phyloP scores from a whole-genome alignment of 1,284 basidiomycete genomes.

The Ganoderma sp. region DNA sequence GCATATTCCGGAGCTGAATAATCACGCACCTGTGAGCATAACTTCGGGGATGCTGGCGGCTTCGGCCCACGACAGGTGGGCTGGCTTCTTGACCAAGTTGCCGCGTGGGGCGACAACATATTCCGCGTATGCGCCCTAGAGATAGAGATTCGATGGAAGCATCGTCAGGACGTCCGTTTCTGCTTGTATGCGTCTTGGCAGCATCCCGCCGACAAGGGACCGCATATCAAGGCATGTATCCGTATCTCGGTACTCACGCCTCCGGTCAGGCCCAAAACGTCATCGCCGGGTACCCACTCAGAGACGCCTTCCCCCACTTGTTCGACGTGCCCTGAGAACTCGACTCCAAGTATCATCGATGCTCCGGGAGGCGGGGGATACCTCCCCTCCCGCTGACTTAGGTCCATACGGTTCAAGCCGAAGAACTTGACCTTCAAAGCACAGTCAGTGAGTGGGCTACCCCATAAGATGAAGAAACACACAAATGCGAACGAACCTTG shows the following conservation, averaged over 20 bases:
- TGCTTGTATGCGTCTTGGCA: background rate
- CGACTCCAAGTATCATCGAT: slow-evolving; percentile 85
- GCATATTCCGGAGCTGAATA: background rate
- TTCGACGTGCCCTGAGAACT: slow-evolving; percentile 82
- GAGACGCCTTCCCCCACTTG: slow-evolving; percentile 61
- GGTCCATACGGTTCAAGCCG: slow-evolving; percentile 90
- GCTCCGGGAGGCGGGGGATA: slow-evolving; percentile 84
- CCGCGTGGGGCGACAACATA: slow-evolving; percentile 75
- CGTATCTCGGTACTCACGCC: slow-evolving; percentile 52
- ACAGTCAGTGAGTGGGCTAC: no score
- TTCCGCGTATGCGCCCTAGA: slow-evolving; percentile 91
- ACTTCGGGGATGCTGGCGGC: slow-evolving; percentile 88
- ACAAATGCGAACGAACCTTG: no score
- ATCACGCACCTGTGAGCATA: slow-evolving; percentile 75
- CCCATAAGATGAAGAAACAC: no score
- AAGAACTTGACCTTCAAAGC: slow-evolving; percentile 74
- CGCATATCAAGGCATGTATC: background rate
- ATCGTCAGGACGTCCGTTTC: background rate
- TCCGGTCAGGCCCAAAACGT: slow-evolving; percentile 83
- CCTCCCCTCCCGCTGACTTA: slow-evolving; percentile 75
- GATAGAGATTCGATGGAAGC: slow-evolving; percentile 39
- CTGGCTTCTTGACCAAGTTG: slow-evolving; percentile 81
- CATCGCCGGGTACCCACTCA: slow-evolving; percentile 77
- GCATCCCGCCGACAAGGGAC: background rate
- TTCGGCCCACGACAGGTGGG: slow-evolving; percentile 78